These are phyloP conservation scores for Cordia subcordata DNA, from an alignment of 257 asterid genomes.

Conservation along the genomic window DNA sequence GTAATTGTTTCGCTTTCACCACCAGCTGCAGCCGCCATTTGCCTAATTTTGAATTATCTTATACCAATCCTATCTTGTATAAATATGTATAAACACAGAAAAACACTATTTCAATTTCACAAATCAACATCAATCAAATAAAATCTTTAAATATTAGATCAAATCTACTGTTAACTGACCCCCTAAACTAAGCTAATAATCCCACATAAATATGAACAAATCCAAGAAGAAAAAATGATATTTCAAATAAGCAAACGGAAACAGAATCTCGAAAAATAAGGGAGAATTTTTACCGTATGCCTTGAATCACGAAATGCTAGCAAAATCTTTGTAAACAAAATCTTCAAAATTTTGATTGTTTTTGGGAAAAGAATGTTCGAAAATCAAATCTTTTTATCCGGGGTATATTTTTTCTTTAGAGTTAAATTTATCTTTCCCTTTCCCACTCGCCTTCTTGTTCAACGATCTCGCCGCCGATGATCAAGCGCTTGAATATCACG, in stretches of 20 bases:
- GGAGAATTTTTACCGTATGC: constrained; percentile 16
- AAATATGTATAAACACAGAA: neutral
- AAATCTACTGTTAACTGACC: neutral
- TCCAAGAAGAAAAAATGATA: constrained; percentile 2
- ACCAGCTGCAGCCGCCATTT: constrained; percentile 13
- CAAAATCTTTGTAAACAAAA: constrained; percentile 4
- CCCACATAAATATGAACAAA: neutral
- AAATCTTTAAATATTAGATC: neutral
- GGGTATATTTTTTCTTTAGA: neutral
- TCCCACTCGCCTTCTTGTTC: constrained; percentile 90
- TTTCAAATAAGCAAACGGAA: neutral
- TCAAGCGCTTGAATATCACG: constrained; percentile 63
- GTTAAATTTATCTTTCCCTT: constrained; percentile 48
- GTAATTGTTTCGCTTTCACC: constrained; percentile 22
- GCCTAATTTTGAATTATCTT: no score
- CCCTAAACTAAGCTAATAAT: neutral
- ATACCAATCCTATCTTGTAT: neutral
- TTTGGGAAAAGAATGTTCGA: neutral
- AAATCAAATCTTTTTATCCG: neutral
- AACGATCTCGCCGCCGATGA: constrained; percentile 80
- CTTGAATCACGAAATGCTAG: constrained; percentile 6
- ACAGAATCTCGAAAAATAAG: neutral
- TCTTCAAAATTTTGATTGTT: no score
- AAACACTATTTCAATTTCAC: neutral
- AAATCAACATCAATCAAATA: neutral